These are phyloP conservation scores for Persicaria maculosa DNA, from an alignment of 148 eudicot species.

Conservation along the genomic window DNA sequence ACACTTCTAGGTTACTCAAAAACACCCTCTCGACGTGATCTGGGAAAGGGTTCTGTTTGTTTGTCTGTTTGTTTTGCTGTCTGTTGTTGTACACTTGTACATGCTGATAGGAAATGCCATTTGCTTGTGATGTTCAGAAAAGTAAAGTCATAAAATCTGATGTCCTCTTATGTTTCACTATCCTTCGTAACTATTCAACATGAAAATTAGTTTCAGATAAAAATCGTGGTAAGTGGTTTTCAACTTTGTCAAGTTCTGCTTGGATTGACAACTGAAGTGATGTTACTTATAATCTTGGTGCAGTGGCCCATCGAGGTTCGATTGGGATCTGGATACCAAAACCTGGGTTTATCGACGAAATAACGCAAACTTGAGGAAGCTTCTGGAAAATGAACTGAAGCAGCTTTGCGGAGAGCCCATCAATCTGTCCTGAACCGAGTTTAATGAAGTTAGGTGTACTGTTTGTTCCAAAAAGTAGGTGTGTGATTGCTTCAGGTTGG, in stretches of 20 bases:
- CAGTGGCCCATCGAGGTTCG: conserved; percentile 77
- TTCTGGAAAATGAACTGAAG: conserved; percentile 57
- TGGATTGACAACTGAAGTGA: conserved; percentile 5
- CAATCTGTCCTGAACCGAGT: conserved; percentile 35
- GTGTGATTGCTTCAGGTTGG: too few species aligned
- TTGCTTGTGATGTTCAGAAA: background rate
- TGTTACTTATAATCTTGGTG: conserved; percentile 17
- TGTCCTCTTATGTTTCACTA: too few species aligned
- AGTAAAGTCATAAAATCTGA: too few species aligned
- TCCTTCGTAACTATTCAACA: too few species aligned
- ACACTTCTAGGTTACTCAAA: too few species aligned
- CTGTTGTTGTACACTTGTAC: background rate
- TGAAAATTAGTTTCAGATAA: too few species aligned
- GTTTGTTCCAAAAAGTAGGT: too few species aligned
- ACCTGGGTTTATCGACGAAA: conserved; percentile 70
- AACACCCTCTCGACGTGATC: too few species aligned
- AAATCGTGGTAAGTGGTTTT: too few species aligned
- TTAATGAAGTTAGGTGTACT: background rate
- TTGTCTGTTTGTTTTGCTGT: too few species aligned
- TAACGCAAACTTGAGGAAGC: conserved; percentile 28
- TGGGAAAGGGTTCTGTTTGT: too few species aligned
- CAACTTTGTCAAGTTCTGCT: background rate
- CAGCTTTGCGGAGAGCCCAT: conserved; percentile 58
- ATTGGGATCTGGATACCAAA: conserved; percentile 53
- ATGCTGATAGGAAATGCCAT: background rate